Evolutionary conservation across 371 early-diverging fungal species (phyloP), one percentile per base, ranked within the genome.

Genomic region (Rhizopus arrhizus): DNA sequence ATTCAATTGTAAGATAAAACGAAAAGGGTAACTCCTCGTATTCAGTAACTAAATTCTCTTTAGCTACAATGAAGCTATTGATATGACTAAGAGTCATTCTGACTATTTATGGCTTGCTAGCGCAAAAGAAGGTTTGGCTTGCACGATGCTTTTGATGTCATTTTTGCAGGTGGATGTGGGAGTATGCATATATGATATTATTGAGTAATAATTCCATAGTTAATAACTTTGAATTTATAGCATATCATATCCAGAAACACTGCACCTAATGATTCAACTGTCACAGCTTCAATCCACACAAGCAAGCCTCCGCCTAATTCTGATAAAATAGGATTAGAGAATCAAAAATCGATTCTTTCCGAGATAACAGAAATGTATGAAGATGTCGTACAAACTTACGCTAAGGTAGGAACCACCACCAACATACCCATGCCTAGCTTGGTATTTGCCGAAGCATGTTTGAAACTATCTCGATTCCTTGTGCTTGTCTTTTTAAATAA

Each of bases 101-200:
- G 94, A 94, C 67, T 89, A 78, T 68, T 69, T 89, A 49, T 94
- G 94, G 94, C 82, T 86, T 15, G 92, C 84, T 34, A 83, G 90
- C 45, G 86, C 92, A 0, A 74, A 89, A 70, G 94, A 94, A 69
- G 89, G 90, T 2, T 71, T 87, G 15, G 84, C 83, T 35, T 84
- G 87, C 56, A 88, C 91, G 0, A 78, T 80, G 48, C 69, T 90
- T 3, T 62, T 92, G 12, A 56, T 84, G 33, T 82, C 83, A 5
- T 75, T 83, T 63, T 72, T 86, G 15, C 86, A 85, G 52, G 81
- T 84, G 5, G 90, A 89, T 55, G 65, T 85, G 34, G 83, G 88
- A 61, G 63, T 66, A 57, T 28, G 10, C 9, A 28, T 29, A 48
- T 8, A 29, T 10, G 28, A 28, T n/a, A 6, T 3, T 6, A 43